A percentile compares a stretch with the other conserved stretches of the same genome.
Conservation (phyloP, 2,329 filamentous ascomycete species). For the Trichoderma sp. region DNA sequence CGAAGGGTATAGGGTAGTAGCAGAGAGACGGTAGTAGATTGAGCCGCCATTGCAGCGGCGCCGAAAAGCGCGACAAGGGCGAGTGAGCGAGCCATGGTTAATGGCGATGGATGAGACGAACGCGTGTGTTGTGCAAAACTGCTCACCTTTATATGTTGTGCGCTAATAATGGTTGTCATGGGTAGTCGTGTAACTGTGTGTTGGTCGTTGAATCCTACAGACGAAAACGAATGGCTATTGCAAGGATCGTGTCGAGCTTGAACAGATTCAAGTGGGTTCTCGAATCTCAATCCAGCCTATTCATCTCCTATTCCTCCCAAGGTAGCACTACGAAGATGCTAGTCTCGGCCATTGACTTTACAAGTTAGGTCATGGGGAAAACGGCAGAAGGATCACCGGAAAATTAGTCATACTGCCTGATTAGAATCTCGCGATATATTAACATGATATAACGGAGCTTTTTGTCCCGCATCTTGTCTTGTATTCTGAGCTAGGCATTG, state of each 20-base stretch:
- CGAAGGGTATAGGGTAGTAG: slow-evolving; percentile 28
- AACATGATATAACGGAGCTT: background rate
- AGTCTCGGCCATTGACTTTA: slow-evolving; percentile 11
- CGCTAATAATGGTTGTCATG: no score
- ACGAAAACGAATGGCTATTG: no score
- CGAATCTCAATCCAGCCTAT: background rate
- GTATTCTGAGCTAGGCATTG: background rate
- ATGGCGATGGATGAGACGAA: background rate
- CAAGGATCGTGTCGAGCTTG: no score
- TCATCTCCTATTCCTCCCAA: background rate
- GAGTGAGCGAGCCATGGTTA: slow-evolving; percentile 23
- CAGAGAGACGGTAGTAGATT: slow-evolving; percentile 29
- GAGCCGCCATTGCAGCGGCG: slow-evolving; percentile 27
- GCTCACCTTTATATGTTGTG: no score
- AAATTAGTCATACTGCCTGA: background rate
- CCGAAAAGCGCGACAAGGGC: slow-evolving; percentile 27
- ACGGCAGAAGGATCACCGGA: background rate
- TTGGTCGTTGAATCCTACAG: no score
- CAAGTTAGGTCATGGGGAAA: background rate
- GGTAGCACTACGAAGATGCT: background rate
- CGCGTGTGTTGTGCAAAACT: background rate
- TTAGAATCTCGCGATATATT: background rate
- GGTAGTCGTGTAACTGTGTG: background rate
- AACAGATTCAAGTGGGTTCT: no score
- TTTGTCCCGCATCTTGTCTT: background rate